These are phyloP conservation scores for Leishmania lainsoni DNA, from an alignment of 208 protist genomes.

Conservation along the genomic window DNA sequence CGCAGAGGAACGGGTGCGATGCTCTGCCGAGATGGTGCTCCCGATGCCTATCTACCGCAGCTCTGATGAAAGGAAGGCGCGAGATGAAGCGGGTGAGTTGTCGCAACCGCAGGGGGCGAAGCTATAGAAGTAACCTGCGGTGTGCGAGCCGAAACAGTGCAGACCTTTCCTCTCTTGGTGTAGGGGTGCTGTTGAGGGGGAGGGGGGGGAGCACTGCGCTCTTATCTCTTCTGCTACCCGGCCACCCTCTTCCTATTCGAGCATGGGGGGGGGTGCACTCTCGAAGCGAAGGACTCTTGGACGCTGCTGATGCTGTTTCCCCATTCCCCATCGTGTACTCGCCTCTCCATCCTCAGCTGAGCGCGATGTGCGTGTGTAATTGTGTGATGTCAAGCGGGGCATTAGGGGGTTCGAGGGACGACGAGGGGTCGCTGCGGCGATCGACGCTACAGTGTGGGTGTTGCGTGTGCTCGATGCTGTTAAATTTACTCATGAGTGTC, in stretches of 20 bases:
- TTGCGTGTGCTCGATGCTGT: neutral
- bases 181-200: neutral
- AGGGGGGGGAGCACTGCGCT: neutral
- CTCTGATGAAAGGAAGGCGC: neutral
- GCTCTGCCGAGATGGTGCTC: slow-evolving; percentile 45
- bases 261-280: neutral
- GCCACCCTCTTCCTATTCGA: neutral
- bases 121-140: neutral
- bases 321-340: neutral
- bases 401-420: neutral
- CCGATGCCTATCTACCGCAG: slow-evolving; percentile 27
- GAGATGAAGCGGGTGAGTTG: neutral
- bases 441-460: neutral
- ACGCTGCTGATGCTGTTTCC: neutral
- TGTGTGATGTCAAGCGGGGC: neutral
- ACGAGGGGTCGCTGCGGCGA: neutral
- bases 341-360: neutral
- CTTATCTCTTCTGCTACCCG: neutral
- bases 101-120: neutral
- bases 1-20: slow-evolving; percentile 42
- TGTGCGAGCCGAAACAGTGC: neutral
- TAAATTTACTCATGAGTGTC: neutral
- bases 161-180: neutral
- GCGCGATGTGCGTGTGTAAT: neutral
- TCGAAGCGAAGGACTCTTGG: neutral